These are phyloP conservation scores for Debaryomyces nepalensis DNA, from an alignment of 1,139 yeast genomes.

Conservation along the genomic window DNA sequence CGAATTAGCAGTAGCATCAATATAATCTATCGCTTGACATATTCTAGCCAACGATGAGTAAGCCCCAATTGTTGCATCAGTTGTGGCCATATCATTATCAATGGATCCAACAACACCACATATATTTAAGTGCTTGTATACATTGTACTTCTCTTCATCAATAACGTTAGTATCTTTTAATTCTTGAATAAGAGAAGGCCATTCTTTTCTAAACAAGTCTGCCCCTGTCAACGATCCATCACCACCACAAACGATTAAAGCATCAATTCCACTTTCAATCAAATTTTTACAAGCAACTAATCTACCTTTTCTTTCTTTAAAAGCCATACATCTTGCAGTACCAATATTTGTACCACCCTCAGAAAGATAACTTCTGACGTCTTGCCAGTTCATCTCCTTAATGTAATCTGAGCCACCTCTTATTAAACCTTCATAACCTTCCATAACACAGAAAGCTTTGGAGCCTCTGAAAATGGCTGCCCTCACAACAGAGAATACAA, in stretches of 20 bases:
- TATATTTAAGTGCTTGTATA: conserved; percentile 64
- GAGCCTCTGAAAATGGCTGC: conserved; percentile 74
- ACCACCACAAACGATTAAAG: conserved; percentile 82
- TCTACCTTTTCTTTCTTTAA: conserved; percentile 71
- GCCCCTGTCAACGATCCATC: conserved; percentile 88
- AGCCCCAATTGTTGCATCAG: conserved; percentile 84
- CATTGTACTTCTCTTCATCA: conserved; percentile 54
- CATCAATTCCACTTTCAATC: conserved; percentile 76
- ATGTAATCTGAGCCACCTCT: conserved; percentile 65
- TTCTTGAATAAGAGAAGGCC: conserved; percentile 75
- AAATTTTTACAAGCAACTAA: conserved; percentile 68
- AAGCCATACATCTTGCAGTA: conserved; percentile 75
- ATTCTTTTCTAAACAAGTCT: conserved; percentile 74
- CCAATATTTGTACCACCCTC: conserved; percentile 85
- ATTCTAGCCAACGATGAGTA: conserved; percentile 78
- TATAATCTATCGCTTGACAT: conserved; percentile 77
- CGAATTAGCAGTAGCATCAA: conserved; percentile 83
- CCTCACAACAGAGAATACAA: conserved; percentile 78
- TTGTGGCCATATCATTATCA: conserved; percentile 82
- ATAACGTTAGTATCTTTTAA: conserved; percentile 55
- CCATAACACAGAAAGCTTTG: conserved; percentile 73
- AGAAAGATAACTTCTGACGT: conserved; percentile 74
- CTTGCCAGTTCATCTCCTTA: conserved; percentile 73
- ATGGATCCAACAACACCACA: conserved; percentile 83
- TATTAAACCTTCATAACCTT: conserved; percentile 80